Conservation (phyloP, 306 rosid species). For the Quercus agrifolia region DNA sequence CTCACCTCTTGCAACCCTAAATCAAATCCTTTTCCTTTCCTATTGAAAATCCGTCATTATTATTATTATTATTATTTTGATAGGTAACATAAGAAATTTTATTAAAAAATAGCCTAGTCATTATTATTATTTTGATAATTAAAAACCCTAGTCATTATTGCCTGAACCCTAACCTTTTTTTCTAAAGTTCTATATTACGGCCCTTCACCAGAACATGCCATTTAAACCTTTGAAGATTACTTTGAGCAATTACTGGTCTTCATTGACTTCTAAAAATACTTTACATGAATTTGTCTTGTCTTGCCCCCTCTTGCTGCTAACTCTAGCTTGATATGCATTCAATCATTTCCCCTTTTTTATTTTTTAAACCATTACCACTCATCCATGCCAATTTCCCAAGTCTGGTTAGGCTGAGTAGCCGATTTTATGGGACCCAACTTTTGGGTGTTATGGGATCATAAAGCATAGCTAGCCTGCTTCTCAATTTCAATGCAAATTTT, state of each 20-base stretch:
- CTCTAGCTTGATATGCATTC: background rate
- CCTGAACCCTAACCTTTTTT: too few species aligned
- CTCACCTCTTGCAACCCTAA: too few species aligned
- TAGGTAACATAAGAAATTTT: too few species aligned
- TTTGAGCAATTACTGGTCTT: background rate
- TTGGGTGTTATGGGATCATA: background rate
- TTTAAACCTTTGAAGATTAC: background rate
- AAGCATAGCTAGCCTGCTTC: background rate
- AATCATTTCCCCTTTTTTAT: too few species aligned
- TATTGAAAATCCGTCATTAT: too few species aligned
- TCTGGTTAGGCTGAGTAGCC: background rate
- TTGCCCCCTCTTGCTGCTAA: background rate
- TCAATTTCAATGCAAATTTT: background rate
- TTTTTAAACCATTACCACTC: background rate
- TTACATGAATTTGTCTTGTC: background rate
- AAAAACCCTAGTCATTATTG: too few species aligned
- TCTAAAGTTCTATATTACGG: background rate
- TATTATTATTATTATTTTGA: too few species aligned
- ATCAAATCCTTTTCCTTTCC: too few species aligned
- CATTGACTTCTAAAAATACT: background rate
- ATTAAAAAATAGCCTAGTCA: too few species aligned
- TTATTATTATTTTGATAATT: too few species aligned
- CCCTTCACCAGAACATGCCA: background rate
- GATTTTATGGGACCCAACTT: background rate
- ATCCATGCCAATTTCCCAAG: background rate